These are phyloP conservation scores for Capronia americana DNA, from an alignment of 2,329 filamentous ascomycete genomes.

Conservation along the genomic window DNA sequence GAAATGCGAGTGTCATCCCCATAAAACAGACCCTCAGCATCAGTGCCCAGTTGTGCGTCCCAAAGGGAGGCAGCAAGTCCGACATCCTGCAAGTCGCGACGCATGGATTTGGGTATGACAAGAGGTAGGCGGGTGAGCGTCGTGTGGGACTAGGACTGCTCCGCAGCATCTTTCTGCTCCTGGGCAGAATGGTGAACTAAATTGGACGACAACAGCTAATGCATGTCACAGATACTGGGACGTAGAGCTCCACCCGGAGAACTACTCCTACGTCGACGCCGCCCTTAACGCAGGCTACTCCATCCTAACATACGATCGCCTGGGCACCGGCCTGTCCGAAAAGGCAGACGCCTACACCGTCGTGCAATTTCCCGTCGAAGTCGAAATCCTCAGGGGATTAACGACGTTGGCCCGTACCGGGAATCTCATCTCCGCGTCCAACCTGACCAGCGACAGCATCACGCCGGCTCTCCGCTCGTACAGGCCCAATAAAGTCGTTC, in stretches of 20 bases:
- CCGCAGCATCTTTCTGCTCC: no score
- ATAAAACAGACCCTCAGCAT: background rate
- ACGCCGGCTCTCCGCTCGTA: background rate
- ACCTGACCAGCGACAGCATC: background rate
- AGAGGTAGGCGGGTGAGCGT: background rate
- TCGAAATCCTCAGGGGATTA: background rate
- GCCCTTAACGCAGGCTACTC: background rate
- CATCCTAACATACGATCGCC: background rate
- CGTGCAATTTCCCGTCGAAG: constrained; percentile 1
- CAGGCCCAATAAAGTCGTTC: constrained; percentile 1
- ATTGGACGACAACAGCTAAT: no score
- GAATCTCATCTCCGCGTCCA: background rate
- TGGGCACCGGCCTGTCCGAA: background rate
- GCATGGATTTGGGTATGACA: background rate
- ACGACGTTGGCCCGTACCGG: constrained; percentile 3
- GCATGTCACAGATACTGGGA: constrained; percentile 1
- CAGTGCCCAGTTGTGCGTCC: background rate
- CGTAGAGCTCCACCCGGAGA: background rate
- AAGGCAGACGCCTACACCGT: background rate
- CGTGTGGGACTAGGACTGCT: no score
- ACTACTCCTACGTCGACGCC: constrained; percentile 2
- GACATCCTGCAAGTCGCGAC: constrained; percentile 2
- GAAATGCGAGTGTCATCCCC: background rate
- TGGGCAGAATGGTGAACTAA: no score
- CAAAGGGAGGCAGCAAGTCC: constrained; percentile 1